Evolutionary conservation across 2,329 filamentous ascomycete species (phyloP).

Genomic region (Reticulascus tulasneorum): DNA sequence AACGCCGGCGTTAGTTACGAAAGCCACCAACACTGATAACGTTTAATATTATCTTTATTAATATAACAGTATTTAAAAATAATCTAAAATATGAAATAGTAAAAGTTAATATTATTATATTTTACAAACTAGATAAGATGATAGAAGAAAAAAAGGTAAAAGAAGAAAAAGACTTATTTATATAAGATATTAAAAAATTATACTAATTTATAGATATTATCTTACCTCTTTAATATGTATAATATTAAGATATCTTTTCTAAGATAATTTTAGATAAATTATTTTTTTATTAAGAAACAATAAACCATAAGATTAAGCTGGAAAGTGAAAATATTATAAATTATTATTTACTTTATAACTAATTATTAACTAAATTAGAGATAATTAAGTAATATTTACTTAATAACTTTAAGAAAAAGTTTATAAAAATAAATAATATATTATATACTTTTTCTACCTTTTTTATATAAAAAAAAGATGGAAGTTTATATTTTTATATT

Average conservation of each 20-base stretch:
- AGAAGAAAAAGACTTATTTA: too few species aligned
- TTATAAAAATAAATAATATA: neutral
- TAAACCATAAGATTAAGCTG: too few species aligned
- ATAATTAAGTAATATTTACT: too few species aligned
- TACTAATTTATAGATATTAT: neutral
- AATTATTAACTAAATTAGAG: too few species aligned
- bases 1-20: too few species aligned
- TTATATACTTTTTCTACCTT: neutral
- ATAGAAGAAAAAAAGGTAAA: too few species aligned
- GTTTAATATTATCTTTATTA: neutral
- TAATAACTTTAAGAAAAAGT: too few species aligned
- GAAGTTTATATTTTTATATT: neutral
- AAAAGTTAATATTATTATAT: too few species aligned
- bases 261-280: neutral
- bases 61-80: constrained; percentile 1
- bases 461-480: neutral
- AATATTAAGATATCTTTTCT: neutral
- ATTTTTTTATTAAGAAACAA: neutral
- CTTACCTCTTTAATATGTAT: neutral
- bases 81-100: neutral
- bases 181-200: neutral
- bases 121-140: too few species aligned
- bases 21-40: too few species aligned
- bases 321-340: too few species aligned
- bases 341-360: too few species aligned